A percentile compares a stretch with the other conserved stretches of the same genome.
phyloP scores from a whole-genome alignment of 2,329 filamentous ascomycete species.

The Geosmithia flava region DNA sequence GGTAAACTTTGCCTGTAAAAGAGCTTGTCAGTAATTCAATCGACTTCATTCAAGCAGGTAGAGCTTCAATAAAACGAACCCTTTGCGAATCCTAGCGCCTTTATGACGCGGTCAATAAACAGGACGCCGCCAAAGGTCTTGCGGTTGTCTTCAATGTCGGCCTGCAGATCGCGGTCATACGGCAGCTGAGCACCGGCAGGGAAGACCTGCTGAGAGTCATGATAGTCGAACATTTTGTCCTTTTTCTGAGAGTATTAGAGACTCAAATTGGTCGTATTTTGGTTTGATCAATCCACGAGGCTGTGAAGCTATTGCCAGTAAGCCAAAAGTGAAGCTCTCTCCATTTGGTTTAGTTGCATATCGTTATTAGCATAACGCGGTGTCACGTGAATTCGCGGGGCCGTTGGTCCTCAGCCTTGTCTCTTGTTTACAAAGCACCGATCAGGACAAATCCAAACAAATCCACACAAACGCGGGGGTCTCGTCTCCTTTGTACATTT shows the following conservation, averaged over 20 bases:
- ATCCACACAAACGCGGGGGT: not conserved
- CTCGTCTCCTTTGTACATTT: not conserved
- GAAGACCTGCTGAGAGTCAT: constrained; percentile 59
- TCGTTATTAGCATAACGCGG: constrained; percentile 3
- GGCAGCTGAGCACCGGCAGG: constrained; percentile 43
- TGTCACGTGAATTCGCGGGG: constrained; percentile 8
- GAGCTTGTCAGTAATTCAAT: constrained; percentile 10
- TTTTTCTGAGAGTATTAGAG: not conserved
- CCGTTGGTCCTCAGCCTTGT: constrained; percentile 5
- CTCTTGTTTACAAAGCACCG: constrained; percentile 25
- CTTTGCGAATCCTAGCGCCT: constrained; percentile 55
- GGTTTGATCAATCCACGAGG: not conserved
- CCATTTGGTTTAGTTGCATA: constrained; percentile 2
- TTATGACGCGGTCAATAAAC: constrained; percentile 70
- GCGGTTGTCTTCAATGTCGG: constrained; percentile 54
- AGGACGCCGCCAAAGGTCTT: constrained; percentile 56
- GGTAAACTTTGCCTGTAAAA: constrained; percentile 34
- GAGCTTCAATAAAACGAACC: constrained; percentile 27
- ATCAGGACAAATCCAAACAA: constrained; percentile 27
- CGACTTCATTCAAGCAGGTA: not conserved
- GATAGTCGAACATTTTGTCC: constrained; percentile 45
- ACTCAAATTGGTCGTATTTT: not conserved
- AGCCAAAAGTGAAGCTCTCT: constrained; percentile 1
- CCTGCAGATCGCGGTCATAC: constrained; percentile 47
- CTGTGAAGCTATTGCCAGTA: constrained; percentile 12